Conservation (phyloP, 2,329 filamentous ascomycete genomes). For the Microsporum audouinii region DNA sequence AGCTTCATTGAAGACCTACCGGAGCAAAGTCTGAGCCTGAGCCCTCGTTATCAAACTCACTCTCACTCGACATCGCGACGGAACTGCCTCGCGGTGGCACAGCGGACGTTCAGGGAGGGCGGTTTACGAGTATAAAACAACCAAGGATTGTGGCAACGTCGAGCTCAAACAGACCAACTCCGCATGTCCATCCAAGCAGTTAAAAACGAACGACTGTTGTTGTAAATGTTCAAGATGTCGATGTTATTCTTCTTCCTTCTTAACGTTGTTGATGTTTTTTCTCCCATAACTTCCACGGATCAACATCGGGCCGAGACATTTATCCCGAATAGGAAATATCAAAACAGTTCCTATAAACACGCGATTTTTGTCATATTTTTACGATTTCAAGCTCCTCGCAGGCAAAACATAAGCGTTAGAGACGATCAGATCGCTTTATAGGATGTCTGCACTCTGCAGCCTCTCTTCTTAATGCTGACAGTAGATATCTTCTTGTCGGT, state of each 20-base stretch:
- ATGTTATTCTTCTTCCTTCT: not conserved
- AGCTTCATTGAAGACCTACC: constrained; percentile 27
- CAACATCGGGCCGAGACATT: not conserved
- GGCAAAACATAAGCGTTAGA: too few relatives aligned
- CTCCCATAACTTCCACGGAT: not conserved
- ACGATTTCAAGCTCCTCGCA: not conserved
- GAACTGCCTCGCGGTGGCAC: not conserved
- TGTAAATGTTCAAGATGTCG: not conserved
- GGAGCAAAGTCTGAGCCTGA: constrained; percentile 49
- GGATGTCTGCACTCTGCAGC: too few relatives aligned
- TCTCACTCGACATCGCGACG: not conserved
- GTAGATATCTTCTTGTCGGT: not conserved
- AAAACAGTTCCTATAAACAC: not conserved
- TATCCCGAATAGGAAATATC: not conserved
- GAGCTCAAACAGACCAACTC: not conserved
- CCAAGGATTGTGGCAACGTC: not conserved
- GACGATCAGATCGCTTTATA: too few relatives aligned
- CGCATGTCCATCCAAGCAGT: not conserved
- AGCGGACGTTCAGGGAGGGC: not conserved
- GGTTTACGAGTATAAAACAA: not conserved
- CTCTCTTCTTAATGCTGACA: not conserved
- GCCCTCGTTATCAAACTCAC: constrained; percentile 24
- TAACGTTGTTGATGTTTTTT: not conserved
- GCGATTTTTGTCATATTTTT: not conserved
- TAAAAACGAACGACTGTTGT: not conserved